phyloP scores from a whole-genome alignment of 345 rosid genomes.

The Camelina neglecta region DNA sequence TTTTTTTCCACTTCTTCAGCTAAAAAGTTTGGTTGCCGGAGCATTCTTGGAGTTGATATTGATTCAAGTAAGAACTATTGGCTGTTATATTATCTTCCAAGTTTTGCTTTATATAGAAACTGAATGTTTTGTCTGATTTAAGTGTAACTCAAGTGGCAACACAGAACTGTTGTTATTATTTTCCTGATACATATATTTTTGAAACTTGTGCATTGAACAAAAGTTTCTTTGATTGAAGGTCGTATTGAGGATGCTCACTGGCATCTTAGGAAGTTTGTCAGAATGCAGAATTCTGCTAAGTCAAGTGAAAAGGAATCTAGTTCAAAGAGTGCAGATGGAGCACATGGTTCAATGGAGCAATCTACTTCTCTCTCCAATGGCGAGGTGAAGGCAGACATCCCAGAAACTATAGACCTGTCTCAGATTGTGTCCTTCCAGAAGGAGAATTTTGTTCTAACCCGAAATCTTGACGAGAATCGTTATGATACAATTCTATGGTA shows the following conservation, averaged over 20 bases:
- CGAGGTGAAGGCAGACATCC: conserved; percentile 36
- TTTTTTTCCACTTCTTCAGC: conserved; percentile 53
- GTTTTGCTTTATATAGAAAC: not conserved
- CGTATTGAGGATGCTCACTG: conserved; percentile 78
- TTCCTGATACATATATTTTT: not conserved
- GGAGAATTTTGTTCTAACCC: conserved; percentile 75
- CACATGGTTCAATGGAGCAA: conserved; percentile 39
- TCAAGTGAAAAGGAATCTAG: conserved; percentile 38
- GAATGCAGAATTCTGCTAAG: conserved; percentile 46
- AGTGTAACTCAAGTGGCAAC: not conserved
- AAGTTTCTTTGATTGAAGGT: conserved; percentile 48
- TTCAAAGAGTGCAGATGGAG: conserved; percentile 37
- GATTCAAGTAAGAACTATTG: conserved; percentile 72
- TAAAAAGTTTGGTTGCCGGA: conserved; percentile 71
- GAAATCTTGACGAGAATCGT: conserved; percentile 43
- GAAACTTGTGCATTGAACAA: conserved; percentile 14
- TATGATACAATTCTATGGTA: conserved; percentile 92
- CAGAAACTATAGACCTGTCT: conserved; percentile 52
- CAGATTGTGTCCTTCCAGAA: conserved; percentile 68
- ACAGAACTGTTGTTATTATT: not conserved
- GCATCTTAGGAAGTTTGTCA: conserved; percentile 66
- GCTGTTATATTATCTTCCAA: not conserved
- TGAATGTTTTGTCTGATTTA: not conserved
- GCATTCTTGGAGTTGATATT: conserved; percentile 88
- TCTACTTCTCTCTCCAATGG: conserved; percentile 31